phyloP scores from a whole-genome alignment of 2,329 filamentous ascomycete species.

The Lasiodiplodia citricola region DNA sequence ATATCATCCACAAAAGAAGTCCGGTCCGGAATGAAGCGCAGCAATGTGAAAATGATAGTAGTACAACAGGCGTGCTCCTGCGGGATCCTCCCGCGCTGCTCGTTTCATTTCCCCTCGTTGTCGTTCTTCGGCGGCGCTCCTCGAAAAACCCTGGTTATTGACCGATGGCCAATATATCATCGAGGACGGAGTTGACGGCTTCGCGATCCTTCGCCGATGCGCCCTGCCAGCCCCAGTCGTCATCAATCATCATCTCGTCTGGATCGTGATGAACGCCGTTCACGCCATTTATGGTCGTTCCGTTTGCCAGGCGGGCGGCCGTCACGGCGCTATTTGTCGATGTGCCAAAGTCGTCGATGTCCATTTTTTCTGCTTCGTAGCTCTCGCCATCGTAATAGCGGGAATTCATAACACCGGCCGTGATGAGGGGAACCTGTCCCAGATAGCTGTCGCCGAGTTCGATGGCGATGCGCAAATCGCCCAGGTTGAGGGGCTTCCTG shows the following conservation, averaged over 20 bases:
- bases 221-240: conserved; percentile 47
- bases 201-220: conserved; percentile 36
- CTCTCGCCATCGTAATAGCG: conserved; percentile 66
- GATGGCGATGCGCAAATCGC: conserved; percentile 77
- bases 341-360: conserved; percentile 18
- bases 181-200: conserved; percentile 32
- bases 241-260: conserved; percentile 44
- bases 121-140: neutral
- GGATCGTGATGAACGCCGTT: conserved; percentile 34
- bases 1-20: neutral
- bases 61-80: neutral
- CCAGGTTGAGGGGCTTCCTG: conserved; percentile 74
- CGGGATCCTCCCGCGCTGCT: neutral
- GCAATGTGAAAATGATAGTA: neutral
- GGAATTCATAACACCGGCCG: conserved; percentile 68
- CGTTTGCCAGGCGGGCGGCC: conserved; percentile 23
- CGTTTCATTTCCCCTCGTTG: neutral
- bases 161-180: conserved; percentile 26
- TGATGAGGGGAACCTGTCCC: conserved; percentile 76
- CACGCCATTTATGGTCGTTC: conserved; percentile 31
- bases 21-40: neutral
- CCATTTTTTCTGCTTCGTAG: conserved; percentile 20
- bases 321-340: conserved; percentile 2
- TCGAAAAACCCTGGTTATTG: neutral
- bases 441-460: conserved; percentile 78